Evolutionary conservation across 129 eudicot genomes (phyloP), one percentile per base, ranked within the genome.

Genomic region (Cynara cardunculus): DNA sequence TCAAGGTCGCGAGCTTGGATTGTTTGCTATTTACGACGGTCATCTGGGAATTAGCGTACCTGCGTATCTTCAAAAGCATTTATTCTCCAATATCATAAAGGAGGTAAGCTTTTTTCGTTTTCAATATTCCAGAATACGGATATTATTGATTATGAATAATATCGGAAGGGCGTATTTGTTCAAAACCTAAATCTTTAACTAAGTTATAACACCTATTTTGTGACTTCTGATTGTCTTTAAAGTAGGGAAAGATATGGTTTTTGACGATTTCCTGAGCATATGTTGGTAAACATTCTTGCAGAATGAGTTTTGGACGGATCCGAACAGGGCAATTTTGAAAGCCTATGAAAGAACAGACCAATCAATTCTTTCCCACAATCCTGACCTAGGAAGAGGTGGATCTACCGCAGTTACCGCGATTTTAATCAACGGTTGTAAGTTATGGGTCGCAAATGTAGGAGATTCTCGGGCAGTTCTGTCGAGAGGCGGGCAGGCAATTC

Each of bases 391-490:
- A 72, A 80, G 93, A 84, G 97, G 97, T 34, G 97, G 97, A 34
- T 92, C 97, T 59, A 92, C 97, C 4, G 97, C 97, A 37, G 97
- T 92, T 25, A 92, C 93, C 11, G 97, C 94, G 7, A 90, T 92
- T 80, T 86, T 90, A 71, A 85, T 92, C 25, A 77, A 92, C 26
- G 89, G 89, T 69, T 81, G 78, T 34, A 76, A 82, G 7, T 77
- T 92, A 26, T 92, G 97, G 97, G 94, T 92, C 7, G 97, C 97
- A 62, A 92, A 92, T 82, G 93, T 92, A 64, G 97, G 98, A 56
- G 98, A 94, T 82, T 94, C 98, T 21, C 90, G 98, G 37, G 98
- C 90, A 18, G 89, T 91, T 66, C 81, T 94, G 61, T 94, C 97
- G 37, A 94, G 71, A 78, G 83, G 85, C 69, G 90, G 92, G 59